Evolutionary conservation across 192 early-diverging fungal genomes (phyloP).

Genomic region (Glomus cerebriforme): DNA sequence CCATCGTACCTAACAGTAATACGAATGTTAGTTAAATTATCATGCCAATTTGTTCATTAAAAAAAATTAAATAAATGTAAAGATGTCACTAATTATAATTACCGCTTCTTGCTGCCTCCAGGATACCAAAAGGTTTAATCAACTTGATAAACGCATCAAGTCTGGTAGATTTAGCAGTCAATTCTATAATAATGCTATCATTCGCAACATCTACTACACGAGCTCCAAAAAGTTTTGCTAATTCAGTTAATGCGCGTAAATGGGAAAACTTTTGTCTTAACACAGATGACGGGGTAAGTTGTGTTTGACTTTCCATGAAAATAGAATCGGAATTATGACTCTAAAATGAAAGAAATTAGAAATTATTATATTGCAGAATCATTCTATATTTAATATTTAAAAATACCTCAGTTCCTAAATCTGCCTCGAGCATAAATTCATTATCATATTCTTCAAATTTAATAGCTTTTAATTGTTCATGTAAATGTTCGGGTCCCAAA

Average conservation of each 20-base stretch:
- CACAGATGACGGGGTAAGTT: conserved; percentile 46
- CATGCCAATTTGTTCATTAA: too few relatives aligned
- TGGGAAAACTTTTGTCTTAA: conserved; percentile 61
- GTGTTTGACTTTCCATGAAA: conserved; percentile 29
- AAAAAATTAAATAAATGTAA: background rate
- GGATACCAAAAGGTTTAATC: conserved; percentile 91
- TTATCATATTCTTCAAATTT: conserved; percentile 44
- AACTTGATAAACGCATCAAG: conserved; percentile 92
- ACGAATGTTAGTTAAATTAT: background rate
- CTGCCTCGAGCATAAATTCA: conserved; percentile 34
- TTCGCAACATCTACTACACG: conserved; percentile 84
- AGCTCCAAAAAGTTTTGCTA: conserved; percentile 84
- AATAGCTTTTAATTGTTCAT: conserved; percentile 52
- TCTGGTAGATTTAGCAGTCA: conserved; percentile 85
- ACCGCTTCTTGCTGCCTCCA: conserved; percentile 92
- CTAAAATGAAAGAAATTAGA: conserved; percentile 12
- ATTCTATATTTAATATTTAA: background rate
- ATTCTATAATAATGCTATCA: conserved; percentile 83
- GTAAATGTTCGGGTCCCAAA: conserved; percentile 62
- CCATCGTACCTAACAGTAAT: conserved; percentile 75
- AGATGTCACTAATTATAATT: conserved; percentile 9
- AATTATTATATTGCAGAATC: background rate
- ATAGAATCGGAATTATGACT: background rate
- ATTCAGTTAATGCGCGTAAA: conserved; percentile 77
- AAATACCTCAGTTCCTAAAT: conserved; percentile 16